Conservation (phyloP, 805 yeast genomes). For the Kodamaea fukazawae region DNA sequence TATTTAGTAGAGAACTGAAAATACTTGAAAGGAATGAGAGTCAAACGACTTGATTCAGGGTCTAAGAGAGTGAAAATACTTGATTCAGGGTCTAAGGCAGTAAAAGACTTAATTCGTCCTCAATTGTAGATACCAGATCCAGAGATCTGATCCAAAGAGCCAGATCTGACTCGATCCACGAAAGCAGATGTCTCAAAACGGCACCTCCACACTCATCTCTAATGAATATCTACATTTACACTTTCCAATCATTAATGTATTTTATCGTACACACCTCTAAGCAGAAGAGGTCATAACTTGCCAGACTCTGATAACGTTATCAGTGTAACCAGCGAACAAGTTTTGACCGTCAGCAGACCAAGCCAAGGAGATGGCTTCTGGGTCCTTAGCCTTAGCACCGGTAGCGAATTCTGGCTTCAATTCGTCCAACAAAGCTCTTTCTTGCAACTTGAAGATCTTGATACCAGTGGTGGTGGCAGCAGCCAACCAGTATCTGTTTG, state of each 20-base stretch:
- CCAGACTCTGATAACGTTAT: slow-evolving; percentile 99
- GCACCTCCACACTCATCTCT: too few relatives aligned
- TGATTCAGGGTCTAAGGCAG: too few relatives aligned
- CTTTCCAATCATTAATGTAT: slow-evolving; percentile 4
- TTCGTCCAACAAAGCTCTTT: slow-evolving; percentile 91
- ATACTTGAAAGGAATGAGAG: too few relatives aligned
- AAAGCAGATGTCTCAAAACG: too few relatives aligned
- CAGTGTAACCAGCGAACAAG: slow-evolving; percentile 99
- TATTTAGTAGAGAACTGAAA: too few relatives aligned
- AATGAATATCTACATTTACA: too few relatives aligned
- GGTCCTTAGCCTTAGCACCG: slow-evolving; percentile 88
- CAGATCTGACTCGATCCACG: too few relatives aligned
- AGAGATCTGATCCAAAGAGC: too few relatives aligned
- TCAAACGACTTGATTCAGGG: too few relatives aligned
- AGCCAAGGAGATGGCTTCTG: slow-evolving; percentile 96
- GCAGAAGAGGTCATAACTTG: slow-evolving; percentile 92
- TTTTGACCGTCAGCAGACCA: slow-evolving; percentile 99
- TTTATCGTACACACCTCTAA: slow-evolving; percentile 20
- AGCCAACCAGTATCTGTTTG: slow-evolving; percentile 99
- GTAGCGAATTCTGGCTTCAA: slow-evolving; percentile 96
- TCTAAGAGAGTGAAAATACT: too few relatives aligned
- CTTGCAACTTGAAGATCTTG: slow-evolving; percentile 97
- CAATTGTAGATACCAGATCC: too few relatives aligned
- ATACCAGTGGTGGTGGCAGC: slow-evolving; percentile 98
- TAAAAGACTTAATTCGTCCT: too few relatives aligned